Percentiles rank a stretch among this genome's conserved stretches.
phyloP scores from a whole-genome alignment of 2,329 filamentous ascomycete species.

The Aspergillus sp. region DNA sequence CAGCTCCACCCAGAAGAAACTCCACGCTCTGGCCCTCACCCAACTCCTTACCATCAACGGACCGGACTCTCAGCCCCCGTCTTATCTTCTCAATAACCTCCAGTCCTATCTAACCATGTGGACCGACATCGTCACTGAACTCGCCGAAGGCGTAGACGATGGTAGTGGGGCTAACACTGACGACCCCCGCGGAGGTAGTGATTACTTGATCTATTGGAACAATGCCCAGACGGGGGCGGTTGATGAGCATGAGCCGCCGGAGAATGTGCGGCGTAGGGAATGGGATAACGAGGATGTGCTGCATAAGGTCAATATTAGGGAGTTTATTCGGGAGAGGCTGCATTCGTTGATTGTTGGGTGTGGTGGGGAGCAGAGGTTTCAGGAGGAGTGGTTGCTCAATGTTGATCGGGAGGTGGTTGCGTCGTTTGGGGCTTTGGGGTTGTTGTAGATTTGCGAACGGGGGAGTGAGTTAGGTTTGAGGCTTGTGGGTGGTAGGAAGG shows the following conservation, averaged over 20 bases:
- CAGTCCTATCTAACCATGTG: conserved; percentile 51
- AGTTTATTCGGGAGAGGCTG: conserved; percentile 46
- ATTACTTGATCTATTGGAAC: conserved; percentile 47
- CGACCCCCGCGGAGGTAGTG: conserved; percentile 31
- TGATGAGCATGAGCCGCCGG: conserved; percentile 42
- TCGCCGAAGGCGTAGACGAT: conserved; percentile 46
- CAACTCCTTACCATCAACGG: conserved; percentile 45
- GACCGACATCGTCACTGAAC: conserved; percentile 50
- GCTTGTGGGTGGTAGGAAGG: neutral
- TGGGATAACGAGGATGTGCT: conserved; percentile 46
- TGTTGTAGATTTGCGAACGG: conserved; percentile 27
- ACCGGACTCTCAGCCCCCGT: conserved; percentile 39
- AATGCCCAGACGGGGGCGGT: conserved; percentile 36
- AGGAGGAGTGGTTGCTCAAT: conserved; percentile 47
- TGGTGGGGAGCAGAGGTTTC: conserved; percentile 46
- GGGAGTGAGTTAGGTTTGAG: neutral
- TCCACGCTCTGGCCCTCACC: conserved; percentile 50
- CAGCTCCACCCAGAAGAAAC: conserved; percentile 50
- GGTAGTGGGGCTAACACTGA: conserved; percentile 41
- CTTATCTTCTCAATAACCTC: conserved; percentile 45
- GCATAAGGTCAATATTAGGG: conserved; percentile 48
- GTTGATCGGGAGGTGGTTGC: conserved; percentile 46
- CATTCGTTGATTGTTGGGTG: conserved; percentile 42
- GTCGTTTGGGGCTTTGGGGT: conserved; percentile 41
- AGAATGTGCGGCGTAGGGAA: conserved; percentile 43